phyloP scores from a whole-genome alignment of 768 basidiomycete species.

The Chiua virens region DNA sequence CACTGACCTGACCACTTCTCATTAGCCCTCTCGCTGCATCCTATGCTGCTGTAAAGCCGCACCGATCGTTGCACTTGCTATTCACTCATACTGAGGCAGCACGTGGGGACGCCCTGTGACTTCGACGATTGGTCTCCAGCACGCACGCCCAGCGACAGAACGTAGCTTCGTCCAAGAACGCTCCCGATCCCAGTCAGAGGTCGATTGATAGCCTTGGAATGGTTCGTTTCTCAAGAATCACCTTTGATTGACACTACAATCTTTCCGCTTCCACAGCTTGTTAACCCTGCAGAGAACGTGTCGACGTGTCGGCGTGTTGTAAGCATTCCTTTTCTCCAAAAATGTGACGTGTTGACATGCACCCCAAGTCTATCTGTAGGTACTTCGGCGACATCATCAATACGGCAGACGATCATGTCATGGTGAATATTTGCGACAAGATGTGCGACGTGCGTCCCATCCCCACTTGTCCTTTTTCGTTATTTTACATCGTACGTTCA shows the following conservation, averaged over 20 bases:
- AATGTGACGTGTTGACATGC: not conserved
- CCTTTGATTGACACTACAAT: slow-evolving; percentile 11
- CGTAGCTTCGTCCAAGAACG: slow-evolving; percentile 44
- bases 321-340: slow-evolving; percentile 22
- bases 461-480: not conserved
- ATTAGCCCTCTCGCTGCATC: slow-evolving; percentile 75
- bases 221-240: slow-evolving; percentile 38
- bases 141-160: slow-evolving; percentile 46
- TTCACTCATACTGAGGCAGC: slow-evolving; percentile 40
- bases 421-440: slow-evolving; percentile 57
- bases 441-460: slow-evolving; percentile 75
- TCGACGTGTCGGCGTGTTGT: slow-evolving; percentile 72
- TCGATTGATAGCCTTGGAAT: slow-evolving; percentile 61
- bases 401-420: slow-evolving; percentile 39
- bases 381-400: slow-evolving; percentile 78
- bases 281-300: slow-evolving; percentile 58
- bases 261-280: slow-evolving; percentile 33
- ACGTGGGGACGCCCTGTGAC: slow-evolving; percentile 67
- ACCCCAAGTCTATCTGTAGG: slow-evolving; percentile 65
- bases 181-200: slow-evolving; percentile 65
- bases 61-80: not conserved
- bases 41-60: slow-evolving; percentile 70
- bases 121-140: slow-evolving; percentile 51
- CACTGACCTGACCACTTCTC: not conserved
- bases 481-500: too few species aligned